phyloP scores from a whole-genome alignment of 148 eudicot species.

The Euryodendron excelsum region DNA sequence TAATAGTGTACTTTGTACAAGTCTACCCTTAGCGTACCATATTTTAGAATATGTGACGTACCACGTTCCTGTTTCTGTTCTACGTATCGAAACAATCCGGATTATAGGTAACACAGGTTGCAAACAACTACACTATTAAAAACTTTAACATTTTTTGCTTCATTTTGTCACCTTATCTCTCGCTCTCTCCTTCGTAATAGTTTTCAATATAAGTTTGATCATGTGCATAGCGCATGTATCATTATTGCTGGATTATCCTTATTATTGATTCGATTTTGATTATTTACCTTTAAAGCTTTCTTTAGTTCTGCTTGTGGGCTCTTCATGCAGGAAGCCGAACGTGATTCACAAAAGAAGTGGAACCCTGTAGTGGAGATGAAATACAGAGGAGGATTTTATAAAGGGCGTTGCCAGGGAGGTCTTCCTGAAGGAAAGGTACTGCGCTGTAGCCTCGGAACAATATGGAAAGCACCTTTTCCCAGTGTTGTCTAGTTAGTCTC shows the following conservation, averaged over 20 bases:
- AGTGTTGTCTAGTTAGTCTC: not conserved
- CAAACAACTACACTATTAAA: too few species aligned
- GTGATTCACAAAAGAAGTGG: constrained; percentile 75
- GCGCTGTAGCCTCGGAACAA: not conserved
- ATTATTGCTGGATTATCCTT: not conserved
- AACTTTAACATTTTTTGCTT: too few species aligned
- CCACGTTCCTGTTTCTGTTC: too few species aligned
- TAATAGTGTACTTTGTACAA: too few species aligned
- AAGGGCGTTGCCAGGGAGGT: constrained; percentile 89
- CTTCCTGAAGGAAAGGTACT: constrained; percentile 97
- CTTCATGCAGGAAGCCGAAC: constrained; percentile 67
- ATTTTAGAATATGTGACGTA: too few species aligned
- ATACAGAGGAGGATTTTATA: constrained; percentile 80
- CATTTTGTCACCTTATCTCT: too few species aligned
- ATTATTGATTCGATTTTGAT: not conserved
- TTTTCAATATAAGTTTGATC: not conserved
- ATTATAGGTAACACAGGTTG: too few species aligned
- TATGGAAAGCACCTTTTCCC: not conserved
- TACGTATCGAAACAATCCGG: too few species aligned
- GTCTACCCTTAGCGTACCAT: too few species aligned
- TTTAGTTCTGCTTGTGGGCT: constrained; percentile 1
- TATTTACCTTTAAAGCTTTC: not conserved
- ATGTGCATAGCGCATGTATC: not conserved
- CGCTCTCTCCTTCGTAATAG: too few species aligned
- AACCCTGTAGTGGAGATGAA: constrained; percentile 70